A percentile compares a stretch with the other conserved stretches of the same genome.
phyloP scores from a whole-genome alignment of 2,329 filamentous ascomycete species.

The Penicillium sp. region DNA sequence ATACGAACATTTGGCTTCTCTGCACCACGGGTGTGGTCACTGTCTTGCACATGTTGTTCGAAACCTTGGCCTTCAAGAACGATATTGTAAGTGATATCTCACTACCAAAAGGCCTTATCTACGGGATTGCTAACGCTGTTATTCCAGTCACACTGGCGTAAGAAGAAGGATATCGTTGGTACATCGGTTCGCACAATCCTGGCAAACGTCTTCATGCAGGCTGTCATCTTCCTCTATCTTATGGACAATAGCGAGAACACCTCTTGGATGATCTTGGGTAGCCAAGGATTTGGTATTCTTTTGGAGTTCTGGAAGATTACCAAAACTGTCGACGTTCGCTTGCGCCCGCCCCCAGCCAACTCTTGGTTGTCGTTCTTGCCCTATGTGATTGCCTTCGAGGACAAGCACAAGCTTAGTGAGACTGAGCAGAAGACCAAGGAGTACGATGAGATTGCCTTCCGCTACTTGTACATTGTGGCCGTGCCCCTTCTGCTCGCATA shows the following conservation, averaged over 20 bases:
- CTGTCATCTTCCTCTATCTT: constrained; percentile 92
- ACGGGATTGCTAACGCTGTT: constrained; percentile 15
- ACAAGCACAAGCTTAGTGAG: constrained; percentile 93
- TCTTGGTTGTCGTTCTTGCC: constrained; percentile 73
- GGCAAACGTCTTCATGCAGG: constrained; percentile 97
- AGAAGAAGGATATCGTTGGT: constrained; percentile 99
- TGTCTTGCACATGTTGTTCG: constrained; percentile 89
- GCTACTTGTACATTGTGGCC: constrained; percentile 91
- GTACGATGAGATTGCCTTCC: constrained; percentile 97
- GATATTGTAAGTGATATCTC: constrained; percentile 64
- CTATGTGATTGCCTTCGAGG: constrained; percentile 81
- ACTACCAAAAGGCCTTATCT: not conserved
- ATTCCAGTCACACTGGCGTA: constrained; percentile 77
- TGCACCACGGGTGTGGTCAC: constrained; percentile 80
- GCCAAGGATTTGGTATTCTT: constrained; percentile 80
- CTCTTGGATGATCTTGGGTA: constrained; percentile 97
- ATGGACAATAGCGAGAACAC: constrained; percentile 97
- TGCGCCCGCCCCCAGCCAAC: constrained; percentile 67
- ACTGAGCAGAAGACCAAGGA: constrained; percentile 98
- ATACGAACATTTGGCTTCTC: constrained; percentile 90
- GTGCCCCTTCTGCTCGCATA: constrained; percentile 86
- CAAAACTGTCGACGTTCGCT: constrained; percentile 83
- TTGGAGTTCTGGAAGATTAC: constrained; percentile 93
- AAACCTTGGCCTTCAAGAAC: constrained; percentile 93
- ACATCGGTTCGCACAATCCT: constrained; percentile 95